A percentile compares a stretch with the other conserved stretches of the same genome.
These are phyloP conservation scores for Cylindrotheca fusiformis DNA, from an alignment of 108 stramenopile genomes.

Conservation along the genomic window DNA sequence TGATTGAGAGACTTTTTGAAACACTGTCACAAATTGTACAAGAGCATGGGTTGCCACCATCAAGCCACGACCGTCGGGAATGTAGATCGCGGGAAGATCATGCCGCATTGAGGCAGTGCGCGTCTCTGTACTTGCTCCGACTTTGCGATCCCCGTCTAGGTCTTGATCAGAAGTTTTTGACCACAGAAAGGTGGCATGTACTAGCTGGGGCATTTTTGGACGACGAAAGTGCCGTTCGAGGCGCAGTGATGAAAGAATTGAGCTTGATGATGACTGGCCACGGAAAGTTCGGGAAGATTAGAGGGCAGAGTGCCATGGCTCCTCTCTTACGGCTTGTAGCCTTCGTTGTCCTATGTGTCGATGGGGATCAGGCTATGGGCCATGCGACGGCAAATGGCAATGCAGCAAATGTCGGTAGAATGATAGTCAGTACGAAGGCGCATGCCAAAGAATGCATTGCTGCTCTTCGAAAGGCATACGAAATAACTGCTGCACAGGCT, in stretches of 20 bases:
- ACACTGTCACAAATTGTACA: slow-evolving; percentile 3
- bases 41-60: slow-evolving; percentile 21
- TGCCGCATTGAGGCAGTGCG: slow-evolving; percentile 70
- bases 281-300: slow-evolving; percentile 44
- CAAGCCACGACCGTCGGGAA: too few relatives aligned
- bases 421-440: slow-evolving; percentile 39
- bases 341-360: slow-evolving; percentile 61
- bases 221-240: slow-evolving; percentile 54
- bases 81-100: slow-evolving; percentile 2
- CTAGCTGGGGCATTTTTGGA: slow-evolving; percentile 59
- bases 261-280: slow-evolving; percentile 61
- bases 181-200: slow-evolving; percentile 58
- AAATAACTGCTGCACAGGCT: slow-evolving; percentile 50
- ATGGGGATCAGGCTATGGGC: slow-evolving; percentile 45
- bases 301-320: slow-evolving; percentile 24
- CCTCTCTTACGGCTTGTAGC: slow-evolving; percentile 77
- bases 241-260: slow-evolving; percentile 62
- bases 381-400: slow-evolving; percentile 54
- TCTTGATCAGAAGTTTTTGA: slow-evolving; percentile 58
- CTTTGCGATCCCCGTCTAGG: slow-evolving; percentile 69
- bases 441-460: slow-evolving; percentile 52
- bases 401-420: slow-evolving; percentile 68
- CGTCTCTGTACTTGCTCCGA: slow-evolving; percentile 65
- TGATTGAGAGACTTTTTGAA: slow-evolving; percentile 5
- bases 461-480: slow-evolving; percentile 57